A percentile compares a stretch with the other conserved stretches of the same genome.
Evolutionary conservation across 805 yeast genomes (phyloP).

Genomic region (Zygosaccharomyces bailii): DNA sequence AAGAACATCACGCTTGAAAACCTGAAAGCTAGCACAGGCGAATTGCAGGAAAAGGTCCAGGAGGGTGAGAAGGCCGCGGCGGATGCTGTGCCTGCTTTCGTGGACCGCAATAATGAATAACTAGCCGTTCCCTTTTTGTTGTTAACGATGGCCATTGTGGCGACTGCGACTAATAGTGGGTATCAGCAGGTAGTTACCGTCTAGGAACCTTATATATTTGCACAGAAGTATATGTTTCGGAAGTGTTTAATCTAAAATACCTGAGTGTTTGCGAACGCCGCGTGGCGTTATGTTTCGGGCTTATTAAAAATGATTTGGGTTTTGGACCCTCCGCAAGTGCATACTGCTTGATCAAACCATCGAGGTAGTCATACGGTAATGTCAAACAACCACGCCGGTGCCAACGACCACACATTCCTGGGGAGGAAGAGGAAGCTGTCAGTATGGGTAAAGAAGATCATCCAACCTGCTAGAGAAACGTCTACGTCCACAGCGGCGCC

Average conservation of each 20-base stretch:
- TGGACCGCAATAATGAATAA: constrained; percentile 9
- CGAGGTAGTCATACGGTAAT: neutral
- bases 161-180: neutral
- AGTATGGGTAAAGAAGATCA: constrained; percentile 34
- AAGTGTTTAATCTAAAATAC: neutral
- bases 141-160: neutral
- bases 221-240: neutral
- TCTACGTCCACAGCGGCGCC: constrained; percentile 5
- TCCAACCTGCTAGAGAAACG: constrained; percentile 26
- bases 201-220: neutral
- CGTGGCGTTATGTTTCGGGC: constrained; percentile 1
- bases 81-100: constrained; percentile 6
- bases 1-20: constrained; percentile 31
- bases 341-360: neutral
- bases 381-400: constrained; percentile 6
- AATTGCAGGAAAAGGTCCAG: constrained; percentile 7
- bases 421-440: constrained; percentile 33
- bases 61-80: constrained; percentile 9
- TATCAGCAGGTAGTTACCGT: neutral
- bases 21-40: constrained; percentile 20
- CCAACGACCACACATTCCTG: constrained; percentile 23
- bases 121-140: constrained; percentile 10
- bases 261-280: neutral
- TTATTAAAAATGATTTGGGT: neutral
- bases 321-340: neutral